Evolutionary conservation across 2,329 filamentous ascomycete genomes (phyloP), one percentile per base, ranked within the genome.

Genomic region (Penicillium sp.): DNA sequence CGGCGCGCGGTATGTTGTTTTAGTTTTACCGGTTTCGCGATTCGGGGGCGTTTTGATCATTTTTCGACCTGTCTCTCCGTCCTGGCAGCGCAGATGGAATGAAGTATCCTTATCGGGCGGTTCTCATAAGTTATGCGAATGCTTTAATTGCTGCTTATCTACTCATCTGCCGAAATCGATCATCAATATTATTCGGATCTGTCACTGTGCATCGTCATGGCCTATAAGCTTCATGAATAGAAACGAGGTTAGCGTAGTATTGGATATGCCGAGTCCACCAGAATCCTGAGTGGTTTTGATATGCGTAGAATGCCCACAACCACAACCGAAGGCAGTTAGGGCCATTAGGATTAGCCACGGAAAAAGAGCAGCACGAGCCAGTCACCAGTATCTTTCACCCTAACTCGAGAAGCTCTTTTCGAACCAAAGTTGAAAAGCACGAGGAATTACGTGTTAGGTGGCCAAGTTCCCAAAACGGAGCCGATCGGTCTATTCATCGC

Each of bases 1-100:
- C 54, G 57, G 55, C 55, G 55, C 46, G 55, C 46, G 55, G 53
- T 42, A 28, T 16, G 31, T 53, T 40, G 41, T 48, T 54, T n/a
- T 19, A 41, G 28, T 16, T 6, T 41, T 30, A 2, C 38, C 38
- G 33, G 33, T 44, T 54, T 39, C 39, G 40, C 48, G 49, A 43
- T 30, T 45, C 19, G 53, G 46, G 36, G 57, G 57, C 55, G 49
- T 59, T 58, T 28, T 50, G 31, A 33, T 29, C 33, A 45, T 52
- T 35, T n/a, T 37, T 30, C 22, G 22, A 34, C 25, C 30, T 22
- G 29, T 22, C 36, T 41, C 25, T 28, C 22, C 29, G 16, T 42
- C 10, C 25, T 28, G 19, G 13, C 39, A 14, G 14, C 16, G 13
- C 39, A 14, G 14, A 27, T 28, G 36, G 10, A 30, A 36, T 29